Percentiles rank a stretch among this genome's conserved stretches.
Conservation (phyloP, 148 eudicot species). For the Rhododendron mucronatum region DNA sequence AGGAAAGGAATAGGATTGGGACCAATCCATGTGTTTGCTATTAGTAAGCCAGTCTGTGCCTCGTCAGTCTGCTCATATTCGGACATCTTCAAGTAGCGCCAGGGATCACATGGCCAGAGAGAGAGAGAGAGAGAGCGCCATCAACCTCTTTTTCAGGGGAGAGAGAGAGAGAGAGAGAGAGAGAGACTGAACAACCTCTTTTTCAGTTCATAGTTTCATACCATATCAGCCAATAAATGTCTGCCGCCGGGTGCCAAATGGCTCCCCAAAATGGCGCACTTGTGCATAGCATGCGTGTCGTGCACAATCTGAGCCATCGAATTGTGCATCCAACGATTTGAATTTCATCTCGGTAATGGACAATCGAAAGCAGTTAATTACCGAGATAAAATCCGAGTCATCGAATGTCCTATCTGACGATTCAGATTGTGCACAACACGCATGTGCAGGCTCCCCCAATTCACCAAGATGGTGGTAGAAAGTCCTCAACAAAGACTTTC, state of each 20-base stretch:
- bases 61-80: background rate
- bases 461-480: background rate
- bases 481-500: background rate
- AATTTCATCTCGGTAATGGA: no score
- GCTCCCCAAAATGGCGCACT: background rate
- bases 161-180: background rate
- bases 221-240: background rate
- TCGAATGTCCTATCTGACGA: no score
- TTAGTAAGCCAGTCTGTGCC: background rate
- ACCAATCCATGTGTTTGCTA: background rate
- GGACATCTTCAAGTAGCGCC: background rate
- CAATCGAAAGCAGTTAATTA: no score
- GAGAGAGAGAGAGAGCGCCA: background rate
- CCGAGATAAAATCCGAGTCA: no score
- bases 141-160: background rate
- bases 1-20: background rate
- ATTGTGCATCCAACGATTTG: rapidly evolving
- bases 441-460: no score
- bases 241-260: background rate
- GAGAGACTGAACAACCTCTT: background rate
- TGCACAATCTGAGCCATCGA: rapidly evolving
- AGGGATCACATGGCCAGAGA: background rate
- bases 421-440: no score
- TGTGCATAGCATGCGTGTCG: no score
- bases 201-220: background rate